These are phyloP conservation scores for Musa beccarii DNA, from an alignment of 176 grass and related monocot genomes.

Conservation along the genomic window DNA sequence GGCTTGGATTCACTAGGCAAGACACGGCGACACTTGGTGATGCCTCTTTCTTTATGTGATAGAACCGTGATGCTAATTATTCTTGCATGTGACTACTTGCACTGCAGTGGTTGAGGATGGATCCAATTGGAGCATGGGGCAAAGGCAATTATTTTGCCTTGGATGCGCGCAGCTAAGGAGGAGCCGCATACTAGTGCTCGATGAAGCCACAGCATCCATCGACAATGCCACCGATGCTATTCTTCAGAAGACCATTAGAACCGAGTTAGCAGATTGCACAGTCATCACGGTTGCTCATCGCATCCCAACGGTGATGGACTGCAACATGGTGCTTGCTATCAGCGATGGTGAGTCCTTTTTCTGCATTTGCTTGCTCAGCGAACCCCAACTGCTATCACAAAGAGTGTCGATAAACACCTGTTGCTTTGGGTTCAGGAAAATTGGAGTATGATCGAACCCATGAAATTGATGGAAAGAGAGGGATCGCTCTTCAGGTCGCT, in stretches of 20 bases:
- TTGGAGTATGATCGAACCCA: constrained; percentile 53
- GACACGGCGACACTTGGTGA: not conserved
- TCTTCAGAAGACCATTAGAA: constrained; percentile 77
- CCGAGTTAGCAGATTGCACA: constrained; percentile 68
- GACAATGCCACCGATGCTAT: constrained; percentile 84
- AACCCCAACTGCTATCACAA: too few relatives aligned
- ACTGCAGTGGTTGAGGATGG: constrained; percentile 74
- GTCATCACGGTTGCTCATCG: constrained; percentile 86
- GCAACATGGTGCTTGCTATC: constrained; percentile 65
- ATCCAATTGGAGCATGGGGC: constrained; percentile 97
- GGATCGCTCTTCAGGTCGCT: constrained; percentile 54
- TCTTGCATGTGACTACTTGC: not conserved
- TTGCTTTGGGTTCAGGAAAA: constrained; percentile 32
- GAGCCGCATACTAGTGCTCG: constrained; percentile 65
- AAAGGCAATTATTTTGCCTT: constrained; percentile 89
- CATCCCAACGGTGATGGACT: constrained; percentile 86
- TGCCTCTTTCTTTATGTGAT: not conserved
- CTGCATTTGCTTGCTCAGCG: too few relatives aligned
- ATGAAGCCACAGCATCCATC: constrained; percentile 81
- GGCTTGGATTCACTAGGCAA: constrained; percentile 74
- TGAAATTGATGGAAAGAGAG: constrained; percentile 62
- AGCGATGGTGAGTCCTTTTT: constrained; percentile 59
- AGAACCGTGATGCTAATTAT: not conserved
- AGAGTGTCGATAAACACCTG: not conserved
- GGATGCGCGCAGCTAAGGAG: constrained; percentile 65